Percentiles rank a stretch among this genome's conserved stretches.
Conservation (phyloP, 352 stramenopile genomes). For the Globisporangium iwayamae region DNA sequence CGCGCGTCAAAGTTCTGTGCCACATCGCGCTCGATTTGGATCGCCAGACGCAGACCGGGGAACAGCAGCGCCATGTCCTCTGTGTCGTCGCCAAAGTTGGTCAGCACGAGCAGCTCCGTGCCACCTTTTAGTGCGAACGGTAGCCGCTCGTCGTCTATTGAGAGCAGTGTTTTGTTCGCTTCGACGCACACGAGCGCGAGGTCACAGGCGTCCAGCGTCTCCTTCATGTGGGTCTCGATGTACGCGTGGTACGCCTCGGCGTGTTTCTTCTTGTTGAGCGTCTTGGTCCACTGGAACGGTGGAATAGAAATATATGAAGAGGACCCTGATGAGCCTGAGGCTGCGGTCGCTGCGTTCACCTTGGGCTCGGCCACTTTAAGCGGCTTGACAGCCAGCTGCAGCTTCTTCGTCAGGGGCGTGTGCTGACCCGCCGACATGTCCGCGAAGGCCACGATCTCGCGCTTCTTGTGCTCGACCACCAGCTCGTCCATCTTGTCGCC, state of each 20-base stretch:
- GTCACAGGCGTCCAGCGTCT: slow-evolving; percentile 5
- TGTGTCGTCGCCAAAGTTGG: slow-evolving; percentile 11
- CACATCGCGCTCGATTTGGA: slow-evolving; percentile 4
- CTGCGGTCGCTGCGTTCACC: not conserved
- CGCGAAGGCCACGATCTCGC: slow-evolving; percentile 6
- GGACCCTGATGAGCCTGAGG: not conserved
- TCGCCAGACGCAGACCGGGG: slow-evolving; percentile 7
- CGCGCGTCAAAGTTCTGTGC: slow-evolving; percentile 4
- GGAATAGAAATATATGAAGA: not conserved
- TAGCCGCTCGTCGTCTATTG: slow-evolving; percentile 9
- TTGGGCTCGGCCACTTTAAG: not conserved
- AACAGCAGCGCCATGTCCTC: slow-evolving; percentile 9
- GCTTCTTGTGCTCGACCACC: slow-evolving; percentile 3
- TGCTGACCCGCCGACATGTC: slow-evolving; percentile 1
- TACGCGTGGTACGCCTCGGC: slow-evolving; percentile 12
- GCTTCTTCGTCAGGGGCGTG: slow-evolving; percentile 4
- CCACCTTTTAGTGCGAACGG: slow-evolving; percentile 7
- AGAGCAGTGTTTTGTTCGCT: slow-evolving; percentile 8
- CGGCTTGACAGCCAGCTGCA: not conserved
- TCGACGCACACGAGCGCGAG: slow-evolving; percentile 9
- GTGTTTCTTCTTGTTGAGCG: slow-evolving; percentile 2
- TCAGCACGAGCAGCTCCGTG: slow-evolving; percentile 11
- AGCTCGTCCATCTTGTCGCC: slow-evolving; percentile 7
- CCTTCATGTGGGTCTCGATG: slow-evolving; percentile 1
- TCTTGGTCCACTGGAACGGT: not conserved